Base-by-base conservation (phyloP, 2,329 filamentous ascomycete species). In the Trichoderma harzianum region DNA sequence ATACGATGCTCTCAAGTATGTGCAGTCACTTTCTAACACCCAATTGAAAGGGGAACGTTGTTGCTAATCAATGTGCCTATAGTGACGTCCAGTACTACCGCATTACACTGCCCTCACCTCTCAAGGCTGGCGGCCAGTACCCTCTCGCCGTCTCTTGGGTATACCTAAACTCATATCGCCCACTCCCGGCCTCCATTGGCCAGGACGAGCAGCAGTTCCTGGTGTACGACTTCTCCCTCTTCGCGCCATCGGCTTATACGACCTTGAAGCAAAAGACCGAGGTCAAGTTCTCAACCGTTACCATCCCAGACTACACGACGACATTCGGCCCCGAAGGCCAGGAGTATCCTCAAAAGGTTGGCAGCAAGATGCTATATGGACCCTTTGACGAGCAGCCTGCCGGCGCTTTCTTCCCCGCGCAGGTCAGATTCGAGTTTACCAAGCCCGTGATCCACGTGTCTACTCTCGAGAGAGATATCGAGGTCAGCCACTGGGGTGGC, bases 401-500 rank as follows among this genome's bases (percentile, higher is more conserved):
- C 7, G 93, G 93, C 68, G 92, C 92, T 11, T 80, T 85, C 61
- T 88, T 93, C 78, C 90, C 91, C 21, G 90, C 94, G 72, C 89
- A 87, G 75, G 91, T 98, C 68, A 93, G 96, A 73, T 98, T 97
- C 83, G 95, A 99, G 82, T 98, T 96, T 84, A 98, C 93, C 75
- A 97, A 95, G 83, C 95, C 96, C 14, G 86, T 99, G 71, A 92
- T 91, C 57, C 93, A 96, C 78, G 89, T 94, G 65, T 90, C 90
- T 39, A 85, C 89, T 18, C 86, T 99, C 72, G 93, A 98, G 83
- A 91, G 96, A 73, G 95, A 98, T 78, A 85, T 99, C 74, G 96
- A 99, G 82, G 92, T 99, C 77, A 97, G 93, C 80, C 96, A 98
- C 83, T 99, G 96, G 96, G 96, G 96, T 76, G 96, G 96, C 74